Percentiles rank a stretch among this genome's conserved stretches.
These are phyloP conservation scores for Apiotrichum domesticum DNA, from an alignment of 1,284 basidiomycete species.

Conservation along the genomic window DNA sequence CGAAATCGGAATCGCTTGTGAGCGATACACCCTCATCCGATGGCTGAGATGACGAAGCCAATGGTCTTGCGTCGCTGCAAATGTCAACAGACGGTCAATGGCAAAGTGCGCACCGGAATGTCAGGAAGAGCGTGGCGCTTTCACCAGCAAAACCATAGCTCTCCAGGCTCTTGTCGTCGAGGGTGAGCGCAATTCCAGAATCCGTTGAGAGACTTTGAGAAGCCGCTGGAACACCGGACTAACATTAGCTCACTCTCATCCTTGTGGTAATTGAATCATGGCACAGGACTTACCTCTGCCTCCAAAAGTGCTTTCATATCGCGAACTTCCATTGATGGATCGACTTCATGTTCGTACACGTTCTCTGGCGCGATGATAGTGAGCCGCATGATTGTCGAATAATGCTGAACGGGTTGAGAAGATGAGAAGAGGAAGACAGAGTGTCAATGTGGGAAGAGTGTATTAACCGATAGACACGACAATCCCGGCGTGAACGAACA, in stretches of 20 bases:
- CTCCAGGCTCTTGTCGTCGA: conserved; percentile 26
- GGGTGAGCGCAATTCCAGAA: conserved; percentile 32
- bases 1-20: conserved; percentile 65
- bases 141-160: conserved; percentile 36
- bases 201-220: conserved; percentile 31
- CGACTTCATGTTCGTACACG: conserved; percentile 72
- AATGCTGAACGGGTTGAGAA: not conserved
- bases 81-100: conserved; percentile 1
- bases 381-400: conserved; percentile 58
- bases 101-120: conserved; percentile 27
- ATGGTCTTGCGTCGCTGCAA: conserved; percentile 2
- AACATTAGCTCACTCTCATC: too few relatives aligned
- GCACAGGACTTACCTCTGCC: conserved; percentile 62
- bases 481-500: too few relatives aligned
- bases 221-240: conserved; percentile 28
- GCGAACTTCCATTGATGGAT: conserved; percentile 77
- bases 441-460: too few relatives aligned
- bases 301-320: conserved; percentile 83
- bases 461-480: too few relatives aligned
- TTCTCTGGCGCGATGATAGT: conserved; percentile 73
- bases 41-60: conserved; percentile 41
- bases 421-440: not conserved
- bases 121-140: conserved; percentile 36
- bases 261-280: not conserved
- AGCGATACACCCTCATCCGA: conserved; percentile 2